Evolutionary conservation across 163 green algal genomes (phyloP).

Genomic region (Prototheca wickerhamii): DNA sequence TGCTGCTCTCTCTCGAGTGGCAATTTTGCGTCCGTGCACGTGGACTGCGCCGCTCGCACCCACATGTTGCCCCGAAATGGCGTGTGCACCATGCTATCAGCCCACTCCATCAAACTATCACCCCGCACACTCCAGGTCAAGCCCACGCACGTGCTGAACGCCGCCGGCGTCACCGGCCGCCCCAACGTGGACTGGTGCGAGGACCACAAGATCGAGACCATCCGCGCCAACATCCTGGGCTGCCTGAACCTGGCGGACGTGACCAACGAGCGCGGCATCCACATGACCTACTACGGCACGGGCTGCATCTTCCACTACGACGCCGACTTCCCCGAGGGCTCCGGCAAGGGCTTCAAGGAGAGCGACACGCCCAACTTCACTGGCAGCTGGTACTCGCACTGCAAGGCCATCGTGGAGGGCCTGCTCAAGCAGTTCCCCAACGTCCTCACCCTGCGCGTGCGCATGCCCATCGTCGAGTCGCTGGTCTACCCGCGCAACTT

Average conservation of each 20-base stretch:
- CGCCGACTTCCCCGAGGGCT: slow-evolving; percentile 63
- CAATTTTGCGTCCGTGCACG: too few relatives aligned
- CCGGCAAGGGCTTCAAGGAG: slow-evolving; percentile 89
- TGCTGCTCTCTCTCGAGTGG: too few relatives aligned
- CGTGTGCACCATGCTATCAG: too few relatives aligned
- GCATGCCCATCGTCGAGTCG: slow-evolving; percentile 94
- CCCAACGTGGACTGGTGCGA: slow-evolving; percentile 99
- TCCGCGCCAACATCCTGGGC: slow-evolving; percentile 91
- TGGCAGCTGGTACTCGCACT: slow-evolving; percentile 93
- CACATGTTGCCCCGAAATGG: too few relatives aligned
- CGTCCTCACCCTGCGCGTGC: slow-evolving; percentile 84
- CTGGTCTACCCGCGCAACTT: slow-evolving; percentile 93
- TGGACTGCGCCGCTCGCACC: too few relatives aligned
- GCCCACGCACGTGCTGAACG: slow-evolving; percentile 92
- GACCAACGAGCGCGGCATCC: slow-evolving; percentile 54
- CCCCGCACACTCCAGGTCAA: slow-evolving; percentile 56
- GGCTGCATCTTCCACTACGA: slow-evolving; percentile 99
- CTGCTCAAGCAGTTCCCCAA: slow-evolving; percentile 89
- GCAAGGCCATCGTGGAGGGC: slow-evolving; percentile 89
- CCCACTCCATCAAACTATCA: background rate
- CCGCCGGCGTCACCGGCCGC: slow-evolving; percentile 90
- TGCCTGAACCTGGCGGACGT: slow-evolving; percentile 87
- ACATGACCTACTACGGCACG: slow-evolving; percentile 94
- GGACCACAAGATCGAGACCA: slow-evolving; percentile 88
- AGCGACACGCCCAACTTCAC: slow-evolving; percentile 92